Evolutionary conservation across 768 basidiomycete species (phyloP).

Genomic region (Agaricus blazei): DNA sequence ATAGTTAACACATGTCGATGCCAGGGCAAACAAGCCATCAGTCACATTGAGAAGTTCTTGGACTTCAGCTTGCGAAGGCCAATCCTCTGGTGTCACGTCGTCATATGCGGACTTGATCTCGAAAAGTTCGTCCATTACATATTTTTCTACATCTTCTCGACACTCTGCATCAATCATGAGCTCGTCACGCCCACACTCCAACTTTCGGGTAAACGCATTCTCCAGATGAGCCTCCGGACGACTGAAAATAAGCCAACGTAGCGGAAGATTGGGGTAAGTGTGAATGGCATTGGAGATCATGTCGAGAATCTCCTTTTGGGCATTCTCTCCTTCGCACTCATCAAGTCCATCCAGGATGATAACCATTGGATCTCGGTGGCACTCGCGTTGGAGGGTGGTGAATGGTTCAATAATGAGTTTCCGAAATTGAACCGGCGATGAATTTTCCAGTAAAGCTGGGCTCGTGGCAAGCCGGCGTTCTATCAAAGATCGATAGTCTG

Average conservation of each 20-base stretch:
- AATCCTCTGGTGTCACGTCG: neutral
- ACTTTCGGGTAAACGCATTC: neutral
- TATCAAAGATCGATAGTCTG: neutral
- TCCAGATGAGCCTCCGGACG: neutral
- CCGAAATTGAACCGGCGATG: neutral
- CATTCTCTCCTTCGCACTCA: neutral
- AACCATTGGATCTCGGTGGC: neutral
- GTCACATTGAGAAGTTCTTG: neutral
- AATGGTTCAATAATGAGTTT: constrained; percentile 4
- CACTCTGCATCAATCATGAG: neutral
- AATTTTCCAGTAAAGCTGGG: neutral
- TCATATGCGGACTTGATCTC: neutral
- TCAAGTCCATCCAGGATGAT: constrained; percentile 4
- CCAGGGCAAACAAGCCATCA: neutral
- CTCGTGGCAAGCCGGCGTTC: neutral
- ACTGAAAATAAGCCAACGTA: constrained; percentile 1
- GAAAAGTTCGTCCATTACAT: neutral
- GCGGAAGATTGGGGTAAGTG: neutral
- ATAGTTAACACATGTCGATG: neutral
- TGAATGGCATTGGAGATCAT: neutral
- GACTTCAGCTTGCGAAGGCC: neutral
- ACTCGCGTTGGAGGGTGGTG: neutral
- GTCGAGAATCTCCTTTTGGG: neutral
- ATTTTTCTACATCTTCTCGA: neutral
- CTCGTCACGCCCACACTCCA: neutral